phyloP scores from a whole-genome alignment of 23 red algal species.

The Gracilaria domingensis region DNA sequence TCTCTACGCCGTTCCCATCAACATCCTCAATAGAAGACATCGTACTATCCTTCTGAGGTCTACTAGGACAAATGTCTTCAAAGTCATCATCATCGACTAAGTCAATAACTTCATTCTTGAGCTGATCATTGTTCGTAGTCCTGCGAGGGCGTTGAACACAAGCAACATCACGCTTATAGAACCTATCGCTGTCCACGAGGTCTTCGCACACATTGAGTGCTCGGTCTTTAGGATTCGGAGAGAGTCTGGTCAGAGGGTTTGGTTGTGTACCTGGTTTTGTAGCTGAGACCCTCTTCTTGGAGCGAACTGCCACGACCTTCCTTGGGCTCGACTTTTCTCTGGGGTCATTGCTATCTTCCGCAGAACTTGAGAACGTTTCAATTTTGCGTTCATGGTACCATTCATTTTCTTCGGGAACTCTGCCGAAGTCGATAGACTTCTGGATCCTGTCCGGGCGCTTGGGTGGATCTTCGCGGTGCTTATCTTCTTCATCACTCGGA shows the following conservation, averaged over 20 bases:
- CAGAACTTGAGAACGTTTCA: constrained; percentile 54
- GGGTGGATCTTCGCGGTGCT: background rate
- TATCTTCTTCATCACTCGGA: constrained; percentile 27
- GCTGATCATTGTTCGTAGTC: background rate
- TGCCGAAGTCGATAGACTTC: background rate
- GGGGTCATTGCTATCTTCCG: background rate
- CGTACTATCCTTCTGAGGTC: background rate
- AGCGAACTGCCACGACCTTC: background rate
- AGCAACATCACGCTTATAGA: background rate
- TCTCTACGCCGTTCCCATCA: background rate
- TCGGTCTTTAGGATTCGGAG: background rate
- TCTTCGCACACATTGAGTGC: background rate
- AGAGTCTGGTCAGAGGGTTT: background rate
- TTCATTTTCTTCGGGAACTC: background rate
- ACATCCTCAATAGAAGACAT: background rate
- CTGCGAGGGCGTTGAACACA: background rate
- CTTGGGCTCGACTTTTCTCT: background rate
- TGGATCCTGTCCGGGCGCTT: background rate
- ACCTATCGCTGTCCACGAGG: background rate
- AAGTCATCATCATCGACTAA: constrained; percentile 50
- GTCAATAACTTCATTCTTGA: constrained; percentile 54
- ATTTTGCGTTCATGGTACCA: constrained; percentile 73
- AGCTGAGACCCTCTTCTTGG: constrained; percentile 24
- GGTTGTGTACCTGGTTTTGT: background rate
- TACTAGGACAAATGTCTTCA: background rate